Evolutionary conservation across 441 rosid genomes (phyloP).

Genomic region (Croton setiger): DNA sequence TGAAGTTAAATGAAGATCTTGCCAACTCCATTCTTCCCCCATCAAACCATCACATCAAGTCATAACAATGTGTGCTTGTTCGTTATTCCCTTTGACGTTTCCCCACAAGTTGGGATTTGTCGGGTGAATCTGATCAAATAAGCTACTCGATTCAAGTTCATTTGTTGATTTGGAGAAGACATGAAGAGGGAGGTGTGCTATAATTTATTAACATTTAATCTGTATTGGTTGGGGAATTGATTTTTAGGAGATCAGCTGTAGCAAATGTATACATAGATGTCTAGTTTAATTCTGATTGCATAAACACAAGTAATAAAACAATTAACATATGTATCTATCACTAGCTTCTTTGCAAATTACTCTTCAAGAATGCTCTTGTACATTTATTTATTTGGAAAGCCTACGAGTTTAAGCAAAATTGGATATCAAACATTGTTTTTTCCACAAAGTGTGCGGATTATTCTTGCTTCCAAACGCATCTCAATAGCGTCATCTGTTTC

Average conservation of each 20-base stretch:
- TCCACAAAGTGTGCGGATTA: neutral
- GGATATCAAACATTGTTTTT: too few species aligned
- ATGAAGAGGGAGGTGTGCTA: constrained; percentile 12
- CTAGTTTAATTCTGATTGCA: constrained; percentile 18
- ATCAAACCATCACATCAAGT: constrained; percentile 45
- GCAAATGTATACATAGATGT: constrained; percentile 22
- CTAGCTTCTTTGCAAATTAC: too few species aligned
- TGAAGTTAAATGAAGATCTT: constrained; percentile 75
- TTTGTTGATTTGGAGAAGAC: constrained; percentile 13
- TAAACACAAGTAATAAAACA: neutral
- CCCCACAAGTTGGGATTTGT: constrained; percentile 15
- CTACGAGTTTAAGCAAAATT: too few species aligned
- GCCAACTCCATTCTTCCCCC: constrained; percentile 64
- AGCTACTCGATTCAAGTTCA: constrained; percentile 10
- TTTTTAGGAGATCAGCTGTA: constrained; percentile 30
- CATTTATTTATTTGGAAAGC: too few species aligned
- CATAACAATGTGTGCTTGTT: constrained; percentile 29
- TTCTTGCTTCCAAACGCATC: neutral
- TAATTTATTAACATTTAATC: constrained; percentile 9
- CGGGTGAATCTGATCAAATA: constrained; percentile 17
- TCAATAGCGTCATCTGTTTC: neutral
- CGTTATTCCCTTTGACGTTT: constrained; percentile 28
- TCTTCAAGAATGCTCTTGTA: too few species aligned
- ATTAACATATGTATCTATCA: too few species aligned
- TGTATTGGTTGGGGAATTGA: constrained; percentile 17